Percentiles rank a stretch among this genome's conserved stretches.
Conservation (phyloP, 192 early-diverging fungal species). For the Coemansia sp. region DNA sequence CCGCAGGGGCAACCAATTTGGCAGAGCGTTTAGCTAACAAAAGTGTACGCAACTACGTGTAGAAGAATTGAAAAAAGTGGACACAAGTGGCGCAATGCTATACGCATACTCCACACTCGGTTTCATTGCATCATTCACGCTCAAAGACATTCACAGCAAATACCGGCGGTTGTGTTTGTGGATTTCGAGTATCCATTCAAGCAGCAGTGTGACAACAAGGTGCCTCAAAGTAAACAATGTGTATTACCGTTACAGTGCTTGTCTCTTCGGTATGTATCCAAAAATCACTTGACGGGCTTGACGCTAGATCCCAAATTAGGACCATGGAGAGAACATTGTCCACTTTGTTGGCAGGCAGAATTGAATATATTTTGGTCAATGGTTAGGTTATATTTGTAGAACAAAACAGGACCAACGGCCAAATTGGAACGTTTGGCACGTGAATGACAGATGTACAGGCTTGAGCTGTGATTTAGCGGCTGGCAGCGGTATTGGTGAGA, state of each 20-base stretch:
- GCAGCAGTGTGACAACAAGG: constrained; percentile 8
- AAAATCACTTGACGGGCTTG: neutral
- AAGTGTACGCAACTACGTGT: neutral
- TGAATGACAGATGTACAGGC: neutral
- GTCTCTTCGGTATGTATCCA: constrained; percentile 1
- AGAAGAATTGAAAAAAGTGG: neutral
- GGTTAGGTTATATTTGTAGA: neutral
- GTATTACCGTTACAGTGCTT: neutral
- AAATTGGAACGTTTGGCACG: neutral
- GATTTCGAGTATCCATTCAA: constrained; percentile 4
- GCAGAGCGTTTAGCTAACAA: neutral
- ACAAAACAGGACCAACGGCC: neutral
- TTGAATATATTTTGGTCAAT: neutral
- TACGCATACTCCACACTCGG: constrained; percentile 3
- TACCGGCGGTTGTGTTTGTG: neutral
- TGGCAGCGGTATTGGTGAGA: neutral
- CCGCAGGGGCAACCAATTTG: neutral
- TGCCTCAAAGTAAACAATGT: neutral
- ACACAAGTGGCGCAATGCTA: neutral
- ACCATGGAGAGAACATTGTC: constrained; percentile 17
- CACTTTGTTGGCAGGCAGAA: neutral
- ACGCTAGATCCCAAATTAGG: constrained; percentile 21
- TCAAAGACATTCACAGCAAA: neutral
- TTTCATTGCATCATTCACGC: neutral
- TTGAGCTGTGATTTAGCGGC: neutral